These are phyloP conservation scores for Mucor velutinosus DNA, from an alignment of 371 early-diverging fungal species.

Conservation along the genomic window DNA sequence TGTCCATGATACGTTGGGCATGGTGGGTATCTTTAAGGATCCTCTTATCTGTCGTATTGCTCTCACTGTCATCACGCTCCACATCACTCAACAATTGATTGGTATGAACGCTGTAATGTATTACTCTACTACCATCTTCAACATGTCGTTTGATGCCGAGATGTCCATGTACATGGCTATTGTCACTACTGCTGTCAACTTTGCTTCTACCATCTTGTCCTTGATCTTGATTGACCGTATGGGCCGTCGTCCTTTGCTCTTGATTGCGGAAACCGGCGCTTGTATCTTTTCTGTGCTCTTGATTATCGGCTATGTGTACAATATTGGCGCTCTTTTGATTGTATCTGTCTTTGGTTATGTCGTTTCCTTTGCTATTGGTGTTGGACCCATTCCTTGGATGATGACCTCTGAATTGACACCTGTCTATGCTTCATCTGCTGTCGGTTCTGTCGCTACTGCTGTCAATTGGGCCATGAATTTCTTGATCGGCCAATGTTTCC, in stretches of 20 bases:
- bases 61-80: constrained; percentile 40
- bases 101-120: constrained; percentile 86
- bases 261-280: constrained; percentile 62
- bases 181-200: constrained; percentile 60
- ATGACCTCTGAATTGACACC: constrained; percentile 71
- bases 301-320: constrained; percentile 52
- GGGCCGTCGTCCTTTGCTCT: constrained; percentile 51
- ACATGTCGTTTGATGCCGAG: constrained; percentile 45
- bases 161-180: constrained; percentile 62
- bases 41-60: constrained; percentile 57
- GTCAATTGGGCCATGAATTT: constrained; percentile 63
- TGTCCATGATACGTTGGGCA: constrained; percentile 8
- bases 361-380: constrained; percentile 77
- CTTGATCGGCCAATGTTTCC: constrained; percentile 60
- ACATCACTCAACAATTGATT: constrained; percentile 73
- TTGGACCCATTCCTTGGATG: constrained; percentile 83
- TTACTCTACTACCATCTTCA: constrained; percentile 72
- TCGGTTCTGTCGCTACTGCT: constrained; percentile 49
- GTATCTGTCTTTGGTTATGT: constrained; percentile 73
- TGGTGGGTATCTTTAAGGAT: constrained; percentile 40
- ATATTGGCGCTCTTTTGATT: constrained; percentile 53
- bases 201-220: constrained; percentile 56
- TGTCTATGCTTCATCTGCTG: constrained; percentile 56
- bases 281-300: constrained; percentile 56
- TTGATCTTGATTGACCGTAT: constrained; percentile 40